Evolutionary conservation across 2,329 filamentous ascomycete genomes (phyloP).

Genomic region (Fusarium devonianum): DNA sequence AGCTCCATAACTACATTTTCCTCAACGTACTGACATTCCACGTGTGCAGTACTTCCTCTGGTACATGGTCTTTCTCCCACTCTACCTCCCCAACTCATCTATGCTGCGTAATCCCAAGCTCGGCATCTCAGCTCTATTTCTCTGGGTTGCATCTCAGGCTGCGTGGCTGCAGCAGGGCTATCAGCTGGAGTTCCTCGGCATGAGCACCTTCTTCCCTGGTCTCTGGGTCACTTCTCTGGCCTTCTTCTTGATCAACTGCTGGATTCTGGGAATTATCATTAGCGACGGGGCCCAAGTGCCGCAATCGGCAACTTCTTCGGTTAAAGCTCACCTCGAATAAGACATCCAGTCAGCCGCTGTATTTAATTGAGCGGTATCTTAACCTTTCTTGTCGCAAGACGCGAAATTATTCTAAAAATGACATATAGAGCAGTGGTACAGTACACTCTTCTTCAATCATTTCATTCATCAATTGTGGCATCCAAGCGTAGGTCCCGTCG

Average conservation of each 20-base stretch:
- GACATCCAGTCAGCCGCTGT: no score
- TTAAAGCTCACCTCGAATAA: conserved; percentile 38
- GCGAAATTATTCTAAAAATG: neutral
- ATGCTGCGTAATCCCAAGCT: conserved; percentile 66
- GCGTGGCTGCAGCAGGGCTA: conserved; percentile 80
- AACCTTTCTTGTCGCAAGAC: no score
- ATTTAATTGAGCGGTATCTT: no score
- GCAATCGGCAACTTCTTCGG: conserved; percentile 1
- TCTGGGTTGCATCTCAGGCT: conserved; percentile 81
- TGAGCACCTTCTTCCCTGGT: conserved; percentile 84
- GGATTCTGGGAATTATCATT: conserved; percentile 84
- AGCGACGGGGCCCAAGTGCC: conserved; percentile 58
- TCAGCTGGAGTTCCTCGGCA: conserved; percentile 78
- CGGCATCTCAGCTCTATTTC: conserved; percentile 68
- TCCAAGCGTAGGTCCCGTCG: conserved; percentile 26
- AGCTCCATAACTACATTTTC: neutral
- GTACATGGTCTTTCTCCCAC: conserved; percentile 93
- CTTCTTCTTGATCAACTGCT: conserved; percentile 88
- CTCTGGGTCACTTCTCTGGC: conserved; percentile 76
- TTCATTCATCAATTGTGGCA: conserved; percentile 21
- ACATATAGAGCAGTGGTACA: neutral
- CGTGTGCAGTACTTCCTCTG: conserved; percentile 86
- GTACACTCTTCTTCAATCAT: conserved; percentile 1
- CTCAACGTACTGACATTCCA: conserved; percentile 15
- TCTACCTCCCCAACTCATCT: conserved; percentile 84